Base-by-base conservation (phyloP, 2,329 filamentous ascomycete species). In the Clonostachys byssicola region DNA sequence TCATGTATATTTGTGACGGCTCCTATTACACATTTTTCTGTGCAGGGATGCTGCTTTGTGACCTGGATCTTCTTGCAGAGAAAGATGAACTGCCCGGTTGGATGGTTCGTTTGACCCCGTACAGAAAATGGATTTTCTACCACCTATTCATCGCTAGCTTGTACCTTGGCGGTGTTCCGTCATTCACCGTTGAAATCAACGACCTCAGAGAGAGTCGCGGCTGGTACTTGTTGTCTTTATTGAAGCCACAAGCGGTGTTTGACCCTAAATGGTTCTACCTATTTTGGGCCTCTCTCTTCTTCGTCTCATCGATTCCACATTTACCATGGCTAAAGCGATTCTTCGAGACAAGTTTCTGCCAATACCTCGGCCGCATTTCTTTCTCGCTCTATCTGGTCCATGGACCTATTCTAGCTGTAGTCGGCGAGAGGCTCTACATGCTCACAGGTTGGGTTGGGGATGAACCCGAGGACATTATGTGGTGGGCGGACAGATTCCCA, bases 181-280 rank as follows among this genome's bases (percentile, higher is more conserved):
- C 78, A 2, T 63, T 68, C 44, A 74, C 69, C 44, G 55, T 57
- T 3, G 67, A 79, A n/a, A 52, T 81, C 4, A 57, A 71, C 5
- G 60, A 74, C 7, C 62, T 88, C 3, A 64, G 69, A 20, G 68
- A 70, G 20, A 81, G 75, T 14, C 74, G 78, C 0, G 82, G 83
- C 3, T 86, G 82, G 81, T 73, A 75, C 51, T 80, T 72, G 52
- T 63, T 85, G 13, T 80, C 81, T 1, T 73, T 72, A 49, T 66
- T 88, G 48, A 85, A 84, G 50, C 81, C 83, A 0, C 81, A 86
- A 56, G 83, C 83, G 2, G 78, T 83, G 12, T 85, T 73, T 53
- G 80, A 86, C 58, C 75, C 73, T 57, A 86, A 86, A 61, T 86
- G 81, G 81, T 86, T 86, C 63, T 86, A 75, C 58, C 71, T 86